Evolutionary conservation across 1,284 basidiomycete genomes (phyloP).

Genomic region (Jaminaea rosea): DNA sequence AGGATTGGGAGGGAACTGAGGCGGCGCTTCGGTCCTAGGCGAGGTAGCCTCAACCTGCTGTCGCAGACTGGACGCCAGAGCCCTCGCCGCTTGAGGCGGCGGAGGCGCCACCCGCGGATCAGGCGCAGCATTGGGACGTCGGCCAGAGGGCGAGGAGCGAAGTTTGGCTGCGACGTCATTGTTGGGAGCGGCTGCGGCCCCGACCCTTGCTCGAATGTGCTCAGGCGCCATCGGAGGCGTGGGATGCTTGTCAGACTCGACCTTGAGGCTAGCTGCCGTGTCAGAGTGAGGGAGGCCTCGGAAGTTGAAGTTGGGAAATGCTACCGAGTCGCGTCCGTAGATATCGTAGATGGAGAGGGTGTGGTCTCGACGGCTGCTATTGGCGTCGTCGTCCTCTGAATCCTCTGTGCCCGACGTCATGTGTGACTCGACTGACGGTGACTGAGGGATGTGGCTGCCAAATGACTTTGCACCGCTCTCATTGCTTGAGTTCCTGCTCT

Average conservation of each 20-base stretch:
- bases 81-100: constrained; percentile 3
- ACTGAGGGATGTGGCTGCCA: neutral
- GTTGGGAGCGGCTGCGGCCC: too few relatives aligned
- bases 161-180: constrained; percentile 6
- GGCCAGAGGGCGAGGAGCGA: constrained; percentile 21
- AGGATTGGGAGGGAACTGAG: neutral
- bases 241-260: too few relatives aligned
- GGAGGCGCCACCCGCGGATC: constrained; percentile 20
- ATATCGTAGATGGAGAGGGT: constrained; percentile 41
- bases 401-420: constrained; percentile 26
- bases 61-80: constrained; percentile 30
- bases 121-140: constrained; percentile 30
- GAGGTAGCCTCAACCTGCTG: constrained; percentile 24
- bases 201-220: too few relatives aligned
- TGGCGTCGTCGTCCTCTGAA: constrained; percentile 22
- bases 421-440: neutral
- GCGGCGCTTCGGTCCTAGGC: neutral
- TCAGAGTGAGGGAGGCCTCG: too few relatives aligned
- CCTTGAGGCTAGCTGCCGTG: too few relatives aligned
- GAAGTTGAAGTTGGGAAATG: constrained; percentile 40
- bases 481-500: too few relatives aligned
- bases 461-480: too few relatives aligned
- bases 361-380: constrained; percentile 24
- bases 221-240: too few relatives aligned
- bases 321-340: constrained; percentile 40